phyloP scores from a whole-genome alignment of 129 eudicot species.

The Kitagawia praeruptora region DNA sequence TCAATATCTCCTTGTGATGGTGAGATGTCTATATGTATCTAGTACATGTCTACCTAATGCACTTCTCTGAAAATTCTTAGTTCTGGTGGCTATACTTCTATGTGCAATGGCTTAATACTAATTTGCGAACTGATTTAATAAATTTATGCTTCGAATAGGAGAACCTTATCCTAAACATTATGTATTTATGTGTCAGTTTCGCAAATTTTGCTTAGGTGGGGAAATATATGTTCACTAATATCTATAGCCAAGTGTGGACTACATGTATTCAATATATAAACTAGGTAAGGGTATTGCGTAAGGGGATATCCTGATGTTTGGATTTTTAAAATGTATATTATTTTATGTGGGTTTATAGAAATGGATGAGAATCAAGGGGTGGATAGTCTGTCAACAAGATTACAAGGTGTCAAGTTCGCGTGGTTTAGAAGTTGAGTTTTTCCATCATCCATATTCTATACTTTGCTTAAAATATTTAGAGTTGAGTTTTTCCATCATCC shows the following conservation, averaged over 20 bases:
- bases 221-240: not conserved
- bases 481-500: not conserved
- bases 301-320: not conserved
- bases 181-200: not conserved
- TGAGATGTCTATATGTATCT: conserved; percentile 10
- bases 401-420: not conserved
- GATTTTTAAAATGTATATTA: too few relatives aligned
- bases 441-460: not conserved
- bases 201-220: not conserved
- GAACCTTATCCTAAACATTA: not conserved
- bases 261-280: not conserved
- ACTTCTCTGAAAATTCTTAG: not conserved
- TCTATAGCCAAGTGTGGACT: not conserved
- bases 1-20: conserved; percentile 27
- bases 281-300: too few relatives aligned
- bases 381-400: not conserved
- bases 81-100: not conserved
- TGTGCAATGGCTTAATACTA: not conserved
- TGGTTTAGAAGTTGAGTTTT: not conserved
- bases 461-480: not conserved
- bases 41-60: not conserved
- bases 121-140: not conserved
- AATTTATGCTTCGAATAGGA: not conserved
- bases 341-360: not conserved
- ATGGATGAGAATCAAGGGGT: not conserved